Evolutionary conservation across 495 filamentous ascomycete genomes (phyloP).

Genomic region (Bacidia gigantensis): DNA sequence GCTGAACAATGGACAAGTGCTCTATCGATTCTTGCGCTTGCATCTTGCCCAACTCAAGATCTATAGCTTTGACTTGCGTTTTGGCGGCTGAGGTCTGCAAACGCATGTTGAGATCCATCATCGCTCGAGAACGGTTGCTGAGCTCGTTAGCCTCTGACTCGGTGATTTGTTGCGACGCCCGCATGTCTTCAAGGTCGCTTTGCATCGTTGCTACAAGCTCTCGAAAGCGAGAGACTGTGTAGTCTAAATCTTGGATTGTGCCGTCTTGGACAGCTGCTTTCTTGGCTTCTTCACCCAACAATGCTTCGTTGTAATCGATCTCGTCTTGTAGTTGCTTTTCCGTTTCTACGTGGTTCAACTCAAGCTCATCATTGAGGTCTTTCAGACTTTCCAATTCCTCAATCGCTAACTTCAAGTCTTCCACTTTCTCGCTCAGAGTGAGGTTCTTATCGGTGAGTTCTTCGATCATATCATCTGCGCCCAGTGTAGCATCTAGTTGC

Average conservation of each 20-base stretch:
- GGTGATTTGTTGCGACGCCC: constrained; percentile 76
- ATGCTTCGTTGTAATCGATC: constrained; percentile 63
- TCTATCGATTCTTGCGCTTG: constrained; percentile 82
- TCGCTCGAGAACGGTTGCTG: constrained; percentile 67
- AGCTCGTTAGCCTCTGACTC: constrained; percentile 85
- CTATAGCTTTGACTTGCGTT: constrained; percentile 84
- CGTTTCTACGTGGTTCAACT: constrained; percentile 81
- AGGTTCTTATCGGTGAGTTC: constrained; percentile 77
- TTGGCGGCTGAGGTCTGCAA: constrained; percentile 80
- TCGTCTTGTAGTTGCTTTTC: constrained; percentile 92
- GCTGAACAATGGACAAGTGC: constrained; percentile 70
- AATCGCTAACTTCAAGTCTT: constrained; percentile 64
- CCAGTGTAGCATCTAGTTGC: constrained; percentile 76
- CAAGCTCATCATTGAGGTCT: constrained; percentile 87
- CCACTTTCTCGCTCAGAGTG: constrained; percentile 64
- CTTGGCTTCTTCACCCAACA: constrained; percentile 63
- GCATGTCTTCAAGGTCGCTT: constrained; percentile 78
- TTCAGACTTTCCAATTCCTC: constrained; percentile 77
- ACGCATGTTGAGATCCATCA: constrained; percentile 93
- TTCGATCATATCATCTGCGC: constrained; percentile 87
- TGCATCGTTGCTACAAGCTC: constrained; percentile 80
- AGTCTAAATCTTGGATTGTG: constrained; percentile 72
- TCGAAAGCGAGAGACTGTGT: constrained; percentile 74
- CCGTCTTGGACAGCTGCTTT: constrained; percentile 52
- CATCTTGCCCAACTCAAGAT: constrained; percentile 74